These are phyloP conservation scores for Diaporthe ampelina DNA, from an alignment of 2,329 filamentous ascomycete species.

Conservation along the genomic window DNA sequence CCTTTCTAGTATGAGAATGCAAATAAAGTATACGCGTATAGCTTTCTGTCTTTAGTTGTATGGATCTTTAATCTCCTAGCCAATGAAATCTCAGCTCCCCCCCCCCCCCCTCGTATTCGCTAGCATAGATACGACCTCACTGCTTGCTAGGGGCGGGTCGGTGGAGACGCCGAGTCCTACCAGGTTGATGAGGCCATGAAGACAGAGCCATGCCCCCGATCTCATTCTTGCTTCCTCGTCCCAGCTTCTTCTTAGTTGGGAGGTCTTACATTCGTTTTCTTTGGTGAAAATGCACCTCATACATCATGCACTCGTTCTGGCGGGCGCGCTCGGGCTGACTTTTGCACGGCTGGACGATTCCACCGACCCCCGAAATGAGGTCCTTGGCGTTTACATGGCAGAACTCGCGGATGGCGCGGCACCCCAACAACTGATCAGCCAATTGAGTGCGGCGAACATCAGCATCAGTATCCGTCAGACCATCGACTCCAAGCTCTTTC, in stretches of 20 bases:
- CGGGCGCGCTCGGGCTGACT: neutral
- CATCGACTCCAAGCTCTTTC: conserved; percentile 2
- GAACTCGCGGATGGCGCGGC: conserved; percentile 9
- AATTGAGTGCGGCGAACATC: conserved; percentile 3
- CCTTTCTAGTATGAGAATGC: too few relatives aligned
- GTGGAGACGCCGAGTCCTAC: neutral
- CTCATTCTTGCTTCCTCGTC: neutral
- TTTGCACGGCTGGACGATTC: neutral
- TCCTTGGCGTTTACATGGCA: conserved; percentile 10
- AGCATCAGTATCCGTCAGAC: conserved; percentile 5
- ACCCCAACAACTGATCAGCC: neutral
- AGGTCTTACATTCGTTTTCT: neutral
- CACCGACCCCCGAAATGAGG: neutral
- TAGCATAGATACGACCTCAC: conserved; percentile 1
- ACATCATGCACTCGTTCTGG: neutral
- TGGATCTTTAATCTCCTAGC: too few relatives aligned
- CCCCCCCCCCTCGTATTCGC: conserved; percentile 14
- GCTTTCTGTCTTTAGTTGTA: too few relatives aligned
- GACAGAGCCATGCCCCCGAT: neutral
- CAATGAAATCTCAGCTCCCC: too few relatives aligned
- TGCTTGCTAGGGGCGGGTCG: neutral
- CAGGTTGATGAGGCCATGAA: neutral
- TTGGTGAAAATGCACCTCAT: neutral
- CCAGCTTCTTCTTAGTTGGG: neutral
- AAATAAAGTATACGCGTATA: too few relatives aligned